phyloP scores from a whole-genome alignment of 768 basidiomycete genomes.

The Lactarius tabidus region DNA sequence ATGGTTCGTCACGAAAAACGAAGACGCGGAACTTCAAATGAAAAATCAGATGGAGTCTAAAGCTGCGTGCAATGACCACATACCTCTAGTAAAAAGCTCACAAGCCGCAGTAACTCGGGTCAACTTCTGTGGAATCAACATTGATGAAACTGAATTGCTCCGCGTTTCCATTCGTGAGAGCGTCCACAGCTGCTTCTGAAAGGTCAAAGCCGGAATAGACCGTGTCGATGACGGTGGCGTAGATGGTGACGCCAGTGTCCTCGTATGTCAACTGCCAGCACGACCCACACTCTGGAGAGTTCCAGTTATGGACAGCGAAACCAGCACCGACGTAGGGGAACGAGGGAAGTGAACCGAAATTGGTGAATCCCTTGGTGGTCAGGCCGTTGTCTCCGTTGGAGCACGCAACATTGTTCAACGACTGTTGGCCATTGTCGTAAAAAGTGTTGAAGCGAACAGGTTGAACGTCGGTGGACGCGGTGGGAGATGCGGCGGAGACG shows the following conservation, averaged over 20 bases:
- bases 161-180: conserved; percentile 37
- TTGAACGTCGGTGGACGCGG: neutral
- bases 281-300: conserved; percentile 24
- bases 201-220: too few species aligned
- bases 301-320: conserved; percentile 31
- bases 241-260: too few species aligned
- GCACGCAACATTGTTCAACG: too few species aligned
- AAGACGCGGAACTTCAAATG: neutral
- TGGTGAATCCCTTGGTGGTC: conserved; percentile 22
- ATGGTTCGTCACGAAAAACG: too few species aligned
- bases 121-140: neutral
- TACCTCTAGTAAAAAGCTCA: neutral
- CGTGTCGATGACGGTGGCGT: too few species aligned
- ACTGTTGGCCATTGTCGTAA: conserved; percentile 17
- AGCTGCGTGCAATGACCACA: neutral
- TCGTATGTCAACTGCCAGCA: too few species aligned
- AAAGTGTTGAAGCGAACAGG: conserved; percentile 7
- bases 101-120: too few species aligned
- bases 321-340: conserved; percentile 28
- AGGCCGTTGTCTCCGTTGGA: conserved; percentile 27
- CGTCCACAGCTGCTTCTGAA: too few species aligned
- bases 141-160: neutral
- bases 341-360: conserved; percentile 23
- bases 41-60: neutral
- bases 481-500: too few species aligned